These are phyloP conservation scores for Spizellomyces punctatus DNA, from an alignment of 192 early-diverging fungal species.

Conservation along the genomic window DNA sequence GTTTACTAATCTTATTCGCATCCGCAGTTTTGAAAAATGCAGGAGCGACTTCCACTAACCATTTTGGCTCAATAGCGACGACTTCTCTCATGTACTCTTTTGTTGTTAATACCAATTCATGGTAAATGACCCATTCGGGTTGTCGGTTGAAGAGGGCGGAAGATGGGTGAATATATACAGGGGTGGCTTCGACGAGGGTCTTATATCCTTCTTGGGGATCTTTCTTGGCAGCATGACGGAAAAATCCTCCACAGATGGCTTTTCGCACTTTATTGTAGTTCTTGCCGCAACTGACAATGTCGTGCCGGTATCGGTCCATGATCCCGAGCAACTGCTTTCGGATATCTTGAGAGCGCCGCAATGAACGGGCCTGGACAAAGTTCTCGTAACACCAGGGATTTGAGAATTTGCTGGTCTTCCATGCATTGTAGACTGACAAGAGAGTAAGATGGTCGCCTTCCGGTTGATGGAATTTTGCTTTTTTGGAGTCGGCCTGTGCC, in stretches of 20 bases:
- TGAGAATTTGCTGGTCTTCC: constrained; percentile 91
- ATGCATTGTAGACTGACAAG: constrained; percentile 93
- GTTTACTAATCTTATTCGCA: constrained; percentile 89
- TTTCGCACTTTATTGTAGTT: constrained; percentile 93
- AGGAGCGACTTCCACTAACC: constrained; percentile 95
- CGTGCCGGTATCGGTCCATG: constrained; percentile 87
- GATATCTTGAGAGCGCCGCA: constrained; percentile 95
- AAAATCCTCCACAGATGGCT: constrained; percentile 91
- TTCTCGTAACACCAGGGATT: constrained; percentile 97
- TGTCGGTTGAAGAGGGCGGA: constrained; percentile 95
- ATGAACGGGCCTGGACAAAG: constrained; percentile 89
- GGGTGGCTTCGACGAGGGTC: constrained; percentile 96
- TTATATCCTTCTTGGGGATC: constrained; percentile 99
- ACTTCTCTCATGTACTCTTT: constrained; percentile 94
- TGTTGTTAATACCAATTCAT: constrained; percentile 86
- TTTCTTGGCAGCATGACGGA: constrained; percentile 96
- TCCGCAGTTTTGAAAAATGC: constrained; percentile 97
- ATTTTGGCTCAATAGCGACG: constrained; percentile 86
- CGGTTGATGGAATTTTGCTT: constrained; percentile 97
- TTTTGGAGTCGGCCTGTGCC: constrained; percentile 89
- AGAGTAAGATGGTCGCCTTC: constrained; percentile 98
- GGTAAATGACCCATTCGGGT: constrained; percentile 95
- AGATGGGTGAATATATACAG: constrained; percentile 95
- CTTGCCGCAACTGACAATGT: constrained; percentile 89
- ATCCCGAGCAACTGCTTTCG: constrained; percentile 95